Percentiles rank a stretch among this genome's conserved stretches.
These are phyloP conservation scores for Xenoacremonium recifei DNA, from an alignment of 2,329 filamentous ascomycete species.

Conservation along the genomic window DNA sequence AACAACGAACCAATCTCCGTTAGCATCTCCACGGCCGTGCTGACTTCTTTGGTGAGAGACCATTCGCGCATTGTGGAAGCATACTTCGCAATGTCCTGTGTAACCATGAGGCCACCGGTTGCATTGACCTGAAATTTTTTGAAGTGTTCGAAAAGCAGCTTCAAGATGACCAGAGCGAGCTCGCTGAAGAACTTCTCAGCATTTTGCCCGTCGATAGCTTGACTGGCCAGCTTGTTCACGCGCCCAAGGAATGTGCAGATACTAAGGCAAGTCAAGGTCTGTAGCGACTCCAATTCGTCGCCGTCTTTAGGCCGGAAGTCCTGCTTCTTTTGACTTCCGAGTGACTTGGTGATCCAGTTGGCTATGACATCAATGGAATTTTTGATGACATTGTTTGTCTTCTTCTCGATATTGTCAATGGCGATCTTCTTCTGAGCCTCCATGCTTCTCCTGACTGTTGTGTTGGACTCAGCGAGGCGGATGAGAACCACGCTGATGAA, in stretches of 20 bases:
- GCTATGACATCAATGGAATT: conserved; percentile 64
- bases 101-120: conserved; percentile 90
- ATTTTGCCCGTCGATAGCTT: conserved; percentile 80
- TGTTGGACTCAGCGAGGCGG: conserved; percentile 82
- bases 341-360: conserved; percentile 71
- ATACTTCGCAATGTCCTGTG: conserved; percentile 94
- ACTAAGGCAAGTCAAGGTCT: conserved; percentile 80
- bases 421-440: conserved; percentile 76
- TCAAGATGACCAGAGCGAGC: conserved; percentile 74
- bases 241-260: conserved; percentile 79
- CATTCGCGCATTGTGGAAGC: conserved; percentile 81
- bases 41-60: conserved; percentile 68
- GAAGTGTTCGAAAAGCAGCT: conserved; percentile 85
- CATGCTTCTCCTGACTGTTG: conserved; percentile 86
- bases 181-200: conserved; percentile 80
- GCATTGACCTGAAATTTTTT: conserved; percentile 92
- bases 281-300: conserved; percentile 73
- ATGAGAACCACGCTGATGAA: conserved; percentile 90
- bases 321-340: conserved; percentile 78
- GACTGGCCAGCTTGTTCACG: conserved; percentile 59
- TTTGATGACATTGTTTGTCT: conserved; percentile 64
- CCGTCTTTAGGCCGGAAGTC: conserved; percentile 89
- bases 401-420: conserved; percentile 78
- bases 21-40: conserved; percentile 75
- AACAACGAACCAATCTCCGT: conserved; percentile 95